These are phyloP conservation scores for Thozetella sp. DNA, from an alignment of 495 filamentous ascomycete genomes.

Conservation along the genomic window DNA sequence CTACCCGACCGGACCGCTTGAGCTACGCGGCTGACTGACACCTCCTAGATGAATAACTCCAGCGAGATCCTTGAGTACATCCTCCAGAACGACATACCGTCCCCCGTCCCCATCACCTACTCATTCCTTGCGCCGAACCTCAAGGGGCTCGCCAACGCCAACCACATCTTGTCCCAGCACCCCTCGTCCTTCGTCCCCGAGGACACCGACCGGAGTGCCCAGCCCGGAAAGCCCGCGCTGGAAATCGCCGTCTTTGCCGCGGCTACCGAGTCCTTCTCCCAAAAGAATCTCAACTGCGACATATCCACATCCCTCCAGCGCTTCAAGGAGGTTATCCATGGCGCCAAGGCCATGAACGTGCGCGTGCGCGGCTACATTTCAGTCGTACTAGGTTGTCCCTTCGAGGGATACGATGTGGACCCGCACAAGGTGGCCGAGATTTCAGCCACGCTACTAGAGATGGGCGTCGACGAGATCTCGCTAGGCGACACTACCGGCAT, in stretches of 20 bases:
- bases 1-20: not conserved
- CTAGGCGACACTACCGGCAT: slow-evolving; percentile 96
- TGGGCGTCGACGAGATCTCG: slow-evolving; percentile 94
- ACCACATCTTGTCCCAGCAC: slow-evolving; percentile 39
- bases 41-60: slow-evolving; percentile 84
- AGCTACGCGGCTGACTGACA: slow-evolving; percentile 5
- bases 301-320: slow-evolving; percentile 79
- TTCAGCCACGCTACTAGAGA: slow-evolving; percentile 80
- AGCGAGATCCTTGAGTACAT: slow-evolving; percentile 78
- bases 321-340: slow-evolving; percentile 73
- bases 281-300: slow-evolving; percentile 88
- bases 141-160: slow-evolving; percentile 68
- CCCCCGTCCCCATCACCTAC: slow-evolving; percentile 74
- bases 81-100: slow-evolving; percentile 65
- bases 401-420: slow-evolving; percentile 82
- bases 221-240: slow-evolving; percentile 46
- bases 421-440: slow-evolving; percentile 83
- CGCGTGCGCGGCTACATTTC: slow-evolving; percentile 92
- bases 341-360: slow-evolving; percentile 70
- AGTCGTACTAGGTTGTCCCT: slow-evolving; percentile 92
- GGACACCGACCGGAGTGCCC: slow-evolving; percentile 20
- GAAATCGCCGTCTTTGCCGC: slow-evolving; percentile 93
- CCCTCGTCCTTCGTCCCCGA: slow-evolving; percentile 38
- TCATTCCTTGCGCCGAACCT: slow-evolving; percentile 93
- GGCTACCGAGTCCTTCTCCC: slow-evolving; percentile 89